Percentiles rank a stretch among this genome's conserved stretches.
These are phyloP conservation scores for Arthrobotrys conoides DNA, from an alignment of 2,329 filamentous ascomycete genomes.

Conservation along the genomic window DNA sequence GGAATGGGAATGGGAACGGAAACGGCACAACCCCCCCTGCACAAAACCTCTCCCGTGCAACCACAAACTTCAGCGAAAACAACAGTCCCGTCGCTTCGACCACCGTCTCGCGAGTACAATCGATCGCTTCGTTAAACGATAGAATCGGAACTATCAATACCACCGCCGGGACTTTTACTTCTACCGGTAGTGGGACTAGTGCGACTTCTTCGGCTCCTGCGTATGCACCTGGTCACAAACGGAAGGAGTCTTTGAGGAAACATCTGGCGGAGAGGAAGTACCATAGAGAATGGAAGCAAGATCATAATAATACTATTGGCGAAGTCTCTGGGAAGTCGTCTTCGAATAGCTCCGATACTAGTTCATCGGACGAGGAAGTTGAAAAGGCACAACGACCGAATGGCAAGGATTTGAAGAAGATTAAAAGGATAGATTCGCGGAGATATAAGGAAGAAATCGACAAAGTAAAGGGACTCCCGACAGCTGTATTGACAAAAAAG, in stretches of 20 bases:
- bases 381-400: slow-evolving; percentile 26
- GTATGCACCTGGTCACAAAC: slow-evolving; percentile 43
- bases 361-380: slow-evolving; percentile 50
- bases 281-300: slow-evolving; percentile 60
- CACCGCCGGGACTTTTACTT: slow-evolving; percentile 33
- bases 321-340: slow-evolving; percentile 55
- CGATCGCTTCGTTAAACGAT: slow-evolving; percentile 39
- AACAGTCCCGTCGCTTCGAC: slow-evolving; percentile 38
- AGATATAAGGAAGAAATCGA: slow-evolving; percentile 37
- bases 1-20: slow-evolving; percentile 4
- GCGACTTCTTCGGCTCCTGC: slow-evolving; percentile 31
- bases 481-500: slow-evolving; percentile 50
- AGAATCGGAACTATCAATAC: slow-evolving; percentile 33
- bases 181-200: slow-evolving; percentile 16
- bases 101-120: slow-evolving; percentile 53
- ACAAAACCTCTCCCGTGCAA: slow-evolving; percentile 49
- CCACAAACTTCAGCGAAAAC: slow-evolving; percentile 47
- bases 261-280: slow-evolving; percentile 64
- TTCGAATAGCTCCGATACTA: slow-evolving; percentile 44
- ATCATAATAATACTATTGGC: slow-evolving; percentile 52
- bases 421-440: slow-evolving; percentile 52
- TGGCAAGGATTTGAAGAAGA: slow-evolving; percentile 49
- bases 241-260: slow-evolving; percentile 62
- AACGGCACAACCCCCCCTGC: slow-evolving; percentile 16
- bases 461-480: slow-evolving; percentile 38